Base-by-base conservation (phyloP, 2,329 filamentous ascomycete species). In the Fusarium fracticaudum region DNA sequence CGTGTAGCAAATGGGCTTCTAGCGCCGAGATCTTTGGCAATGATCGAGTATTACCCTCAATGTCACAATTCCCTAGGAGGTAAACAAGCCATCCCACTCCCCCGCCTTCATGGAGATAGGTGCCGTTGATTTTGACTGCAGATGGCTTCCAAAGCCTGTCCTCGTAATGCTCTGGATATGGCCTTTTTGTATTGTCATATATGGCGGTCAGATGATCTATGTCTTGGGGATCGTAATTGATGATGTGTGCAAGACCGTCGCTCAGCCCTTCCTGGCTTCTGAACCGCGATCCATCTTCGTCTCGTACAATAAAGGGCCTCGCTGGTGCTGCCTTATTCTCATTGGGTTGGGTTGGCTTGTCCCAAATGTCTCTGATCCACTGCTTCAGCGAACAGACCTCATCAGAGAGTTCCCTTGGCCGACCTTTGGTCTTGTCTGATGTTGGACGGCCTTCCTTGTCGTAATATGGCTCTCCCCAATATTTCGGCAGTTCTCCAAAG, bases 41-140 rank as follows among this genome's bases (percentile, higher is more conserved):
- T 20, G 48, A 11, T 24, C 2, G 1, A 4, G 7, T 6, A 9
- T 35, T 51, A 7, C 3, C 0, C 3, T 51, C 17, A 2, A 51
- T 13, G 5, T 35, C 48, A 51, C n/a, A 6, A 24, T 51, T 51
- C 5, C 31, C 48, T 24, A 31, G 48, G 2, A 51, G 13, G 17
- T 51, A 51, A 3, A 3, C 9, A 3, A 51, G 6, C 48, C 48
- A 53, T 37, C 48, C n/a, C 31, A 53, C 48, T 35, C 48, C 48
- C 8, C 48, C 48, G 11, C 13, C 48, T 24, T 53, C 17, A 20
- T 13, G 3, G 17, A 51, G 48, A 3, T 53, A 53, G 4, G 17
- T 53, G 5, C 17, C 48, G 31, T 37, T 26, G 1, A 26, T 35
- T 11, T 53, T 53, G 31, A 26, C 0, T 15, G 48, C 31, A 53